phyloP scores from a whole-genome alignment of 148 eudicot species.

The Cornus kousa region DNA sequence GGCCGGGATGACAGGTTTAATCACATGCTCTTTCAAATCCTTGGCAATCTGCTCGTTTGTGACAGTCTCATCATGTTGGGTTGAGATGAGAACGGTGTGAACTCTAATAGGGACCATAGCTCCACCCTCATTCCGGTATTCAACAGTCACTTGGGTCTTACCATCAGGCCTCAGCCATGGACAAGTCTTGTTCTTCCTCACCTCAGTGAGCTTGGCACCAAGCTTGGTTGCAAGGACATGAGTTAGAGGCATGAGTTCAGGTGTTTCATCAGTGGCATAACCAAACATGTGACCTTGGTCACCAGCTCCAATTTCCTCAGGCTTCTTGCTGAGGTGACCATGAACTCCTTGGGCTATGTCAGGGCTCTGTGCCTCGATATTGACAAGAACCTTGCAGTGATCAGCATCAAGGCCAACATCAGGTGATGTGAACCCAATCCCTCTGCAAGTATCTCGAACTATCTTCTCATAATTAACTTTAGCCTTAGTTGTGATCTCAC shows the following conservation, averaged over 20 bases:
- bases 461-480: conserved; percentile 43
- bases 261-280: conserved; percentile 56
- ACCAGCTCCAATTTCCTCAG: conserved; percentile 55
- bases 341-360: conserved; percentile 58
- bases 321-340: conserved; percentile 48
- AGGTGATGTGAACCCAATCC: conserved; percentile 45
- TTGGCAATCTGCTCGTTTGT: conserved; percentile 44
- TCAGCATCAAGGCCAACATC: conserved; percentile 62
- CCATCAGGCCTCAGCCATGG: conserved; percentile 58
- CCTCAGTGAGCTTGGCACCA: conserved; percentile 45
- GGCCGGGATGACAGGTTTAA: conserved; percentile 45
- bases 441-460: conserved; percentile 52
- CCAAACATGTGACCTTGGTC: conserved; percentile 65
- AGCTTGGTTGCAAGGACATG: conserved; percentile 58
- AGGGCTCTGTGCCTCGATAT: conserved; percentile 51
- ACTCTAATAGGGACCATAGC: conserved; percentile 54
- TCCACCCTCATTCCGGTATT: conserved; percentile 42
- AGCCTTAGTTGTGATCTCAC: conserved; percentile 55
- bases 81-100: conserved; percentile 53
- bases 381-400: conserved; percentile 54
- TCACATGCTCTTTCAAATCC: conserved; percentile 48
- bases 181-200: conserved; percentile 51
- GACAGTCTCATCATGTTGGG: conserved; percentile 50
- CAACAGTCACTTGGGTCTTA: conserved; percentile 55
- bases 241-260: conserved; percentile 50